Conservation (phyloP, 805 yeast genomes). For the Wickerhamiella dianesei region DNA sequence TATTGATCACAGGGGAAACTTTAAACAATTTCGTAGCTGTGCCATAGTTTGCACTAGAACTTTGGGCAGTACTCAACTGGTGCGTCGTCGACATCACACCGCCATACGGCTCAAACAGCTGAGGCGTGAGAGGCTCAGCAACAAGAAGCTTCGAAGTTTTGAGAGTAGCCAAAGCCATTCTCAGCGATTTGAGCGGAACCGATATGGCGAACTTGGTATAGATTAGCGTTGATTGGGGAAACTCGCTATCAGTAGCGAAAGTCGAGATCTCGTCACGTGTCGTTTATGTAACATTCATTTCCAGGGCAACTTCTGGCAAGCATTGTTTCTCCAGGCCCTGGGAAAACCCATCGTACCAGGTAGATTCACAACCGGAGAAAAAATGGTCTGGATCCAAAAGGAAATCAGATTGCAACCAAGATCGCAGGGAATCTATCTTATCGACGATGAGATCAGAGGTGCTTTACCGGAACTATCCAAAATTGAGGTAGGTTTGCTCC, state of each 20-base stretch:
- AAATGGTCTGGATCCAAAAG: conserved; percentile 41
- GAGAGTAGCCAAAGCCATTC: conserved; percentile 16
- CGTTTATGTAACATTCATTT: too few species aligned
- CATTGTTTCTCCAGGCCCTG: too few species aligned
- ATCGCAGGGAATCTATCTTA: conserved; percentile 53
- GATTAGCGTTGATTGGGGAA: too few species aligned
- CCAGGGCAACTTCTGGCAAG: too few species aligned
- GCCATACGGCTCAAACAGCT: conserved; percentile 54
- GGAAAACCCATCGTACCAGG: not conserved
- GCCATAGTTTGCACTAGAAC: conserved; percentile 73
- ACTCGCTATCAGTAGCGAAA: too few species aligned
- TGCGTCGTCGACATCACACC: conserved; percentile 66
- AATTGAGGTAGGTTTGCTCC: conserved; percentile 48
- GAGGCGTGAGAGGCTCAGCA: conserved; percentile 54
- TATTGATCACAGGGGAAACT: conserved; percentile 54
- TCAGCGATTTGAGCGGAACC: too few species aligned
- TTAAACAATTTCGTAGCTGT: conserved; percentile 69
- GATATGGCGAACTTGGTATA: too few species aligned
- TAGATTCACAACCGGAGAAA: not conserved
- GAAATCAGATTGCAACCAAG: conserved; percentile 43
- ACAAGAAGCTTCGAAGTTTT: conserved; percentile 16
- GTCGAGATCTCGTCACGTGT: too few species aligned
- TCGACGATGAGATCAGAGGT: conserved; percentile 49
- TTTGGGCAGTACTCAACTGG: conserved; percentile 38
- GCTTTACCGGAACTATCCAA: conserved; percentile 46